phyloP scores from a whole-genome alignment of 805 yeast species.

The Ogataea saltuana region DNA sequence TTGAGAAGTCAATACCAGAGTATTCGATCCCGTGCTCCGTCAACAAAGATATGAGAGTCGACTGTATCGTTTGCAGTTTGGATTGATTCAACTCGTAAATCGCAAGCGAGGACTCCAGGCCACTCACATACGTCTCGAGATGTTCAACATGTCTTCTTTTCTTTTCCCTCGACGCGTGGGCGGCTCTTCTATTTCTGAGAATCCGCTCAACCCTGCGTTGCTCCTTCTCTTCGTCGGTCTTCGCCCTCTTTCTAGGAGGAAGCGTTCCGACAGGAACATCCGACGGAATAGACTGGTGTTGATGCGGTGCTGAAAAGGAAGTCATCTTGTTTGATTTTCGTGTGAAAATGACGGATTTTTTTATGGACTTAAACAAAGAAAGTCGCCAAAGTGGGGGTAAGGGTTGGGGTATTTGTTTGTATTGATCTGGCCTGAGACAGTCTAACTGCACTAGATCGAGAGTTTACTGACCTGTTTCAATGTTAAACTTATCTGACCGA shows the following conservation, averaged over 20 bases:
- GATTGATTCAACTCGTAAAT: slow-evolving; percentile 19
- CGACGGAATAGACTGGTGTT: slow-evolving; percentile 12
- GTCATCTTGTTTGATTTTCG: slow-evolving; percentile 16
- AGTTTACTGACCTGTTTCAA: neutral
- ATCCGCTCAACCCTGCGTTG: slow-evolving; percentile 93
- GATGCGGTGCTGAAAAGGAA: slow-evolving; percentile 12
- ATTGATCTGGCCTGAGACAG: slow-evolving; percentile 9
- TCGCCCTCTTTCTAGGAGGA: slow-evolving; percentile 96
- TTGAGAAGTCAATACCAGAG: slow-evolving; percentile 16
- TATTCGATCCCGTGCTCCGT: slow-evolving; percentile 20
- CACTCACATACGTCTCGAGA: slow-evolving; percentile 61
- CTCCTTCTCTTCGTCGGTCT: slow-evolving; percentile 95
- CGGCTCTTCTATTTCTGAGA: slow-evolving; percentile 91
- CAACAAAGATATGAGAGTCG: slow-evolving; percentile 20
- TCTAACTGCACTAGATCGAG: slow-evolving; percentile 1
- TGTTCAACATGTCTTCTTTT: slow-evolving; percentile 89
- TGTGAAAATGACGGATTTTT: no score
- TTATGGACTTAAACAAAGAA: no score
- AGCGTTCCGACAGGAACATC: slow-evolving; percentile 37
- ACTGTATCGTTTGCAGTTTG: slow-evolving; percentile 17
- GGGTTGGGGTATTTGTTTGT: slow-evolving; percentile 19
- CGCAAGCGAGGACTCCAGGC: slow-evolving; percentile 37
- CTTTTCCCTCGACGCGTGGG: slow-evolving; percentile 96
- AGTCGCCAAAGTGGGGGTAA: neutral
- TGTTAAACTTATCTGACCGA: neutral